Evolutionary conservation across 441 rosid species (phyloP).

Genomic region (Corymbia calophylla): DNA sequence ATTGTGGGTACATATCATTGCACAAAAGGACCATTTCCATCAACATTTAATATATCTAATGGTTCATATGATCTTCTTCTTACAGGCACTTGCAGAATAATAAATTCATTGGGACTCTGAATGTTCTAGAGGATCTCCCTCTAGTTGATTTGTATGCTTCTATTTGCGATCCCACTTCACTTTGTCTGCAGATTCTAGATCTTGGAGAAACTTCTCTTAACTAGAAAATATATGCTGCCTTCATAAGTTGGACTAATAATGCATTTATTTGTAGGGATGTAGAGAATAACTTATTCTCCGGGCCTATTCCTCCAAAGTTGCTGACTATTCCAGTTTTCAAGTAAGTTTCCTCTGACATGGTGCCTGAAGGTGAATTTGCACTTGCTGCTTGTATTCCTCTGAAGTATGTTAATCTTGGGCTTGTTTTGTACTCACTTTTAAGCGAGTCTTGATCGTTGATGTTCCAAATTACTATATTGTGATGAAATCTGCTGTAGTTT

Average conservation of each 20-base stretch:
- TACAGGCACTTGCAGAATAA: constrained; percentile 87
- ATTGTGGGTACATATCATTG: constrained; percentile 32
- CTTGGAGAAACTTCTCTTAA: neutral
- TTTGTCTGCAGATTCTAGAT: neutral
- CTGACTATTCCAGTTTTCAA: constrained; percentile 63
- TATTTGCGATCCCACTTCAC: neutral
- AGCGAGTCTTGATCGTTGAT: neutral
- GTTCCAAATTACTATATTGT: neutral
- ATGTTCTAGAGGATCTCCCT: constrained; percentile 70
- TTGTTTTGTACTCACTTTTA: neutral
- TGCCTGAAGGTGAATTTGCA: neutral
- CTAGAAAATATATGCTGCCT: neutral
- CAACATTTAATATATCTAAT: neutral
- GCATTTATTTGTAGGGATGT: constrained; percentile 50
- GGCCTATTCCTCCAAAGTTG: constrained; percentile 74
- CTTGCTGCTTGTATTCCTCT: neutral
- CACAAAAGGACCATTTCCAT: neutral
- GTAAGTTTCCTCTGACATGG: constrained; percentile 22
- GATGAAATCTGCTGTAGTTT: neutral
- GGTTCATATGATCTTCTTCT: neutral
- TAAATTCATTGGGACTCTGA: constrained; percentile 61
- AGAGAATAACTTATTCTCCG: constrained; percentile 80
- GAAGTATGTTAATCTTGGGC: neutral
- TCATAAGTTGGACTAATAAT: constrained; percentile 8
- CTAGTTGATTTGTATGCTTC: constrained; percentile 56